Percentiles rank a stretch among this genome's conserved stretches.
Conservation (phyloP, 306 rosid genomes). For the Medicago arabica region DNA sequence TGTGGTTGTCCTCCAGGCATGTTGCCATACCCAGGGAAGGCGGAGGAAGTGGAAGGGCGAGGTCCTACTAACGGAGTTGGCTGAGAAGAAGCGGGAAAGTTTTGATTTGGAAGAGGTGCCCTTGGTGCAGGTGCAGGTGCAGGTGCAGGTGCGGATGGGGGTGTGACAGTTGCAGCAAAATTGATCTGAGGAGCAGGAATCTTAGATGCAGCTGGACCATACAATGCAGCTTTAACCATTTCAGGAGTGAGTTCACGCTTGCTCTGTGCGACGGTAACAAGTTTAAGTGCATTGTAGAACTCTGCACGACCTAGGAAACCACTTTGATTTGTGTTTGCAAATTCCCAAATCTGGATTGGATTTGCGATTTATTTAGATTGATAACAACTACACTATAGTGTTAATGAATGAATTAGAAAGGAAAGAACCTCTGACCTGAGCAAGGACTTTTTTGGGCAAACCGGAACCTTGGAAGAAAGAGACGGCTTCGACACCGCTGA, state of each 20-base stretch:
- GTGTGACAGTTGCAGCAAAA: slow-evolving; percentile 54
- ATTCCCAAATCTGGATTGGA: slow-evolving; percentile 77
- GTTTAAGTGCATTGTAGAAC: slow-evolving; percentile 97
- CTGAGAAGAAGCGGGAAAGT: slow-evolving; percentile 47
- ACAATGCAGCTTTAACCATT: slow-evolving; percentile 89
- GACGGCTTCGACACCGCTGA: slow-evolving; percentile 93
- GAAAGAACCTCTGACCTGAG: slow-evolving; percentile 60
- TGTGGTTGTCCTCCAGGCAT: slow-evolving; percentile 48
- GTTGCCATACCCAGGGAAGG: slow-evolving; percentile 55
- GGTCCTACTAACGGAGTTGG: slow-evolving; percentile 47
- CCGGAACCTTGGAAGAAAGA: slow-evolving; percentile 95
- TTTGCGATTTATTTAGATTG: background rate
- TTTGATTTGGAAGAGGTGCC: slow-evolving; percentile 59
- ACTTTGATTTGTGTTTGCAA: slow-evolving; percentile 77
- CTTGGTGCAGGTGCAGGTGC: slow-evolving; percentile 49
- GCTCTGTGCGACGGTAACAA: slow-evolving; percentile 97
- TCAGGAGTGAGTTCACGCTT: slow-evolving; percentile 88
- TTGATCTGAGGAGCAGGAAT: slow-evolving; percentile 94
- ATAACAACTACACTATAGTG: background rate
- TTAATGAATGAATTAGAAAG: background rate
- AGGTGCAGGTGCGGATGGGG: slow-evolving; percentile 52
- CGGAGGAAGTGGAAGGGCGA: slow-evolving; percentile 41
- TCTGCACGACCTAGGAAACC: slow-evolving; percentile 84
- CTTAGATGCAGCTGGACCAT: slow-evolving; percentile 88
- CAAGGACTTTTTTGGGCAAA: slow-evolving; percentile 82